Evolutionary conservation across 495 filamentous ascomycete genomes (phyloP), one percentile per base, ranked within the genome.

Genomic region (Cryomyces antarcticus): DNA sequence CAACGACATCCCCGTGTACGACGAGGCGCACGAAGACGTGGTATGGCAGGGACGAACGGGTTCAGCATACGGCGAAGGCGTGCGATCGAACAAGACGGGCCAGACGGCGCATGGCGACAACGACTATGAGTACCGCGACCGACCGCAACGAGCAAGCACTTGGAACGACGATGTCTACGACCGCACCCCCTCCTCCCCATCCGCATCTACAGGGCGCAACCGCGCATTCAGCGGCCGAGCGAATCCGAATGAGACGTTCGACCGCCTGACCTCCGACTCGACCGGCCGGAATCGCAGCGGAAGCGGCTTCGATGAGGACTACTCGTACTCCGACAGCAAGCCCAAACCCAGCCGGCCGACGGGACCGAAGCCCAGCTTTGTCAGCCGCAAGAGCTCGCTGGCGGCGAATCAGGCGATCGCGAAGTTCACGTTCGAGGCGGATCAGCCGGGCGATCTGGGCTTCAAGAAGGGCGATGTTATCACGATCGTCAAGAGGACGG

Each of bases 401-500:
- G 80, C 78, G 42, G 71, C 75, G 48, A 82, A 93, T 51, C 82
- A 97, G 60, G 92, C 82, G 0, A 62, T 93, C 38, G 89, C 89
- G 0, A 64, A 94, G 43, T 96, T 79, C 52, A 87, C 81, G 3
- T 97, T 96, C 57, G 87, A 95, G 48, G 76, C 84, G 4, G 87
- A 94, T 53, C 87, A 97, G 53, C 74, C 80, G 0, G 89, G 89
- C 24, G 89, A 97, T 57, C 60, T 97, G 45, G 80, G 77, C 0
- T 96, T 96, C 67, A 93, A 92, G 67, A 96, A 97, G 66, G 89
- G 89, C 13, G 89, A 97, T 31, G 63, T 96, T 40, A 94, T 97
- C 49, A 95, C 87, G n/a, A 89, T 97, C 44, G 60, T 88, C 13
- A 96, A 97, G 65, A 80, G 82, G 56, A 95, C 89, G n/a, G 83